These are phyloP conservation scores for Amyloporia xantha DNA, from an alignment of 768 basidiomycete genomes.

Conservation along the genomic window DNA sequence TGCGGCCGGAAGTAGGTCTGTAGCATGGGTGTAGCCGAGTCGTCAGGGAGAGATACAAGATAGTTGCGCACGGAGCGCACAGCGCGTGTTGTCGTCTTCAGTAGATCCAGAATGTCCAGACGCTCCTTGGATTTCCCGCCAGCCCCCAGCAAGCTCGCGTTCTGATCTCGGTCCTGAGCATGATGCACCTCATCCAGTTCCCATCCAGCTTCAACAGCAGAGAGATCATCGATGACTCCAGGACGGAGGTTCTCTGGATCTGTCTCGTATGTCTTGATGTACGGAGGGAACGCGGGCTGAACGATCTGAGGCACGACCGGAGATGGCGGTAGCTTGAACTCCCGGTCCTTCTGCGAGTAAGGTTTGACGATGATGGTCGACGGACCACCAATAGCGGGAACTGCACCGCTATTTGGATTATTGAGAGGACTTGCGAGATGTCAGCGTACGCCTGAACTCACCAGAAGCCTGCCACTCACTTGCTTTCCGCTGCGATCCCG, in stretches of 20 bases:
- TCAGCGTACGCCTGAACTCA: slow-evolving; percentile 9
- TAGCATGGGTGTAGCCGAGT: slow-evolving; percentile 37
- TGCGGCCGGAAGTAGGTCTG: slow-evolving; percentile 46
- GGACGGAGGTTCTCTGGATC: slow-evolving; percentile 76
- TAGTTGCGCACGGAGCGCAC: slow-evolving; percentile 83
- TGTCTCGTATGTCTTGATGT: slow-evolving; percentile 60
- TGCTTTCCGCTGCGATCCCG: slow-evolving; percentile 64
- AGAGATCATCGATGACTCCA: slow-evolving; percentile 70
- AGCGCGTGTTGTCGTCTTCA: slow-evolving; percentile 75
- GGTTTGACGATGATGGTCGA: slow-evolving; percentile 16
- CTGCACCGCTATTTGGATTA: slow-evolving; percentile 54
- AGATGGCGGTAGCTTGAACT: slow-evolving; percentile 66
- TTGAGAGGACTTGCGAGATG: slow-evolving; percentile 31
- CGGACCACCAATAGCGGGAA: slow-evolving; percentile 69
- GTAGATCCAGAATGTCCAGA: slow-evolving; percentile 62
- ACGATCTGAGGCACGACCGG: slow-evolving; percentile 46
- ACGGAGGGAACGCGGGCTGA: slow-evolving; percentile 41
- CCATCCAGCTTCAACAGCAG: slow-evolving; percentile 60
- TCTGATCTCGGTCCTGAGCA: slow-evolving; percentile 7
- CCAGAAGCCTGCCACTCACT: slow-evolving; percentile 41
- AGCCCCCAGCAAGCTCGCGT: slow-evolving; percentile 18
- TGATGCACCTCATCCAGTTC: slow-evolving; percentile 28
- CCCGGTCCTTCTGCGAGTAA: slow-evolving; percentile 31
- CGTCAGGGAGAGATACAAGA: slow-evolving; percentile 74
- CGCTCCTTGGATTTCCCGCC: slow-evolving; percentile 13